These are phyloP conservation scores for Solanum sitiens DNA, from an alignment of 257 asterid genomes.

Conservation along the genomic window DNA sequence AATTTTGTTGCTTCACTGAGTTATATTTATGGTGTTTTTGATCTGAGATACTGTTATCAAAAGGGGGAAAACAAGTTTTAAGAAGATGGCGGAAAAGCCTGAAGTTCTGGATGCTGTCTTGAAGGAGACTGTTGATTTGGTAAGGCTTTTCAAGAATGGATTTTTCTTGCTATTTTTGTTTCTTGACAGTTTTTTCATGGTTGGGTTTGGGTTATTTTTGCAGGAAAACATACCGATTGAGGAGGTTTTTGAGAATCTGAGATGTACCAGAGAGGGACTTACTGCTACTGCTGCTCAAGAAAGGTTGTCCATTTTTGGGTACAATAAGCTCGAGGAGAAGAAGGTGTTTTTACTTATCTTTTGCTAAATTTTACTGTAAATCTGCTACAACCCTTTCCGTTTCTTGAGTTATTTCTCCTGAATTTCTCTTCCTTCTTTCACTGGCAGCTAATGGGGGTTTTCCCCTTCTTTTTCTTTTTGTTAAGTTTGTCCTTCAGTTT, in stretches of 20 bases:
- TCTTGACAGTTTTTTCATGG: slow-evolving; percentile 5
- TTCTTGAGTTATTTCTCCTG: neutral
- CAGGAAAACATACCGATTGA: slow-evolving; percentile 95
- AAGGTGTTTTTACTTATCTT: slow-evolving; percentile 35
- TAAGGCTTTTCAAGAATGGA: slow-evolving; percentile 38
- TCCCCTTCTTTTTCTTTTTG: neutral
- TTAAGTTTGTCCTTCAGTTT: neutral
- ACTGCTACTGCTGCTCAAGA: slow-evolving; percentile 69
- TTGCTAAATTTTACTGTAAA: neutral
- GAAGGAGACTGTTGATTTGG: slow-evolving; percentile 99
- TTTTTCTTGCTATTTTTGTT: neutral
- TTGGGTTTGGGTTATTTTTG: slow-evolving; percentile 1
- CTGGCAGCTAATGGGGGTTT: neutral
- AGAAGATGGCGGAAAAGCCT: slow-evolving; percentile 70
- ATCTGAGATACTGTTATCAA: neutral
- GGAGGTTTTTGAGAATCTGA: slow-evolving; percentile 88
- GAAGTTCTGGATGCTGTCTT: slow-evolving; percentile 93
- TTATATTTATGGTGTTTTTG: neutral
- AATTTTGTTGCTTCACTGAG: neutral
- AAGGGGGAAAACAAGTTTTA: neutral
- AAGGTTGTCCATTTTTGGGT: slow-evolving; percentile 82
- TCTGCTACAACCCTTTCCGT: neutral
- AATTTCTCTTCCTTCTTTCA: neutral
- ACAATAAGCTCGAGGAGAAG: slow-evolving; percentile 98
- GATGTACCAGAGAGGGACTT: slow-evolving; percentile 91